Evolutionary conservation across 1,139 yeast species (phyloP).

Genomic region (Blastobotrys raffinosifermentans): DNA sequence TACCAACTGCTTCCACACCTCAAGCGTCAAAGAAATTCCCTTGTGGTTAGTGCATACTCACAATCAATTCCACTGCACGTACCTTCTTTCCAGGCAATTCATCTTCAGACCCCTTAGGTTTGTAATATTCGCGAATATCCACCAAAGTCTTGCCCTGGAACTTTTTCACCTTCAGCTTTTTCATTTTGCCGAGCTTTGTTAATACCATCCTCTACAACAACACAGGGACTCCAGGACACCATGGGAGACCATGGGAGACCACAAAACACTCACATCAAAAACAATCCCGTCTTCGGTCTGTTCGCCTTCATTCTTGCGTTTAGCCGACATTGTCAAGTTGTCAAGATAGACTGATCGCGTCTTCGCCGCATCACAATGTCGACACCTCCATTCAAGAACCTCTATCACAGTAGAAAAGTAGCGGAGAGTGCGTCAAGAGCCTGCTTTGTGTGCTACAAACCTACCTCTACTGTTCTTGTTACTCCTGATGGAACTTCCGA

Average conservation of each 20-base stretch:
- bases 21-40: constrained; percentile 75
- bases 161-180: constrained; percentile 63
- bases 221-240: too few relatives aligned
- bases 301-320: constrained; percentile 3
- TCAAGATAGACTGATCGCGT: not conserved
- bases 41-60: constrained; percentile 9
- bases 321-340: constrained; percentile 2
- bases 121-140: constrained; percentile 77
- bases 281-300: constrained; percentile 1
- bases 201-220: too few relatives aligned
- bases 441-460: constrained; percentile 63
- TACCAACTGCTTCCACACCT: constrained; percentile 55
- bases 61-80: constrained; percentile 4
- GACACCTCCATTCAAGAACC: constrained; percentile 40
- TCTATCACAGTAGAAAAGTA: constrained; percentile 51
- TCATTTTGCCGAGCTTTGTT: constrained; percentile 57
- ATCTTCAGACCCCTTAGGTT: constrained; percentile 48
- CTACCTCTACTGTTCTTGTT: constrained; percentile 57
- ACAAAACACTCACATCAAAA: constrained; percentile 4
- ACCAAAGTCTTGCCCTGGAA: constrained; percentile 61
- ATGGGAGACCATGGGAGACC: too few relatives aligned
- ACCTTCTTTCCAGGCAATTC: constrained; percentile 74
- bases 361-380: not conserved
- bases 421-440: constrained; percentile 51
- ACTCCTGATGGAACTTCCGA: constrained; percentile 45